These are phyloP conservation scores for Artomyces pyxidatus DNA, from an alignment of 768 basidiomycete genomes.

Conservation along the genomic window DNA sequence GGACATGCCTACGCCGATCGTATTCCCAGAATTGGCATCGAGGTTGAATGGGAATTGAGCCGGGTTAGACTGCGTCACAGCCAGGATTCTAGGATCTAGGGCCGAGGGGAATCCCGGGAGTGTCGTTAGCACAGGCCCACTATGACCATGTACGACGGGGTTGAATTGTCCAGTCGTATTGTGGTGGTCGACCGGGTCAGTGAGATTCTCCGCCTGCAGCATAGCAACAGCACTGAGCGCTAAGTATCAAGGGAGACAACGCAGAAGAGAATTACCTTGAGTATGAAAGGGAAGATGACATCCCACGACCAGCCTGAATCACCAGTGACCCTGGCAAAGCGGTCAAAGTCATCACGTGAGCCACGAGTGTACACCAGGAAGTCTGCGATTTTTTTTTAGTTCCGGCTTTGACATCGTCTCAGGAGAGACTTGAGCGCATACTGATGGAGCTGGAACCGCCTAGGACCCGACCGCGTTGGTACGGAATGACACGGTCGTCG, in stretches of 20 bases:
- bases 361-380: constrained; percentile 10
- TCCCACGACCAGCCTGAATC: constrained; percentile 12
- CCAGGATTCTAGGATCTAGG: constrained; percentile 5
- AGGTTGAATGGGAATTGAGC: not conserved
- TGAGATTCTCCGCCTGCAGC: constrained; percentile 8
- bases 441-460: constrained; percentile 22
- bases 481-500: not conserved
- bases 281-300: not conserved
- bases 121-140: constrained; percentile 8
- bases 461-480: constrained; percentile 3
- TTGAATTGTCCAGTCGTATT: constrained; percentile 10
- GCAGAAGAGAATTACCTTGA: not conserved
- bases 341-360: constrained; percentile 7
- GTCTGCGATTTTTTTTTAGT: not conserved
- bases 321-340: constrained; percentile 2
- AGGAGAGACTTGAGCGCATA: not conserved
- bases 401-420: not conserved
- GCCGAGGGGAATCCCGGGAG: constrained; percentile 3
- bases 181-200: constrained; percentile 8
- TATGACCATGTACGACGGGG: constrained; percentile 2
- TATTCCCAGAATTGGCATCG: constrained; percentile 1
- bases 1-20: not conserved
- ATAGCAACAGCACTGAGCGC: not conserved
- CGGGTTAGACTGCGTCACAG: not conserved
- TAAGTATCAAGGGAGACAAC: not conserved